Conservation (phyloP, 345 rosid genomes). For the Linum trigynum region DNA sequence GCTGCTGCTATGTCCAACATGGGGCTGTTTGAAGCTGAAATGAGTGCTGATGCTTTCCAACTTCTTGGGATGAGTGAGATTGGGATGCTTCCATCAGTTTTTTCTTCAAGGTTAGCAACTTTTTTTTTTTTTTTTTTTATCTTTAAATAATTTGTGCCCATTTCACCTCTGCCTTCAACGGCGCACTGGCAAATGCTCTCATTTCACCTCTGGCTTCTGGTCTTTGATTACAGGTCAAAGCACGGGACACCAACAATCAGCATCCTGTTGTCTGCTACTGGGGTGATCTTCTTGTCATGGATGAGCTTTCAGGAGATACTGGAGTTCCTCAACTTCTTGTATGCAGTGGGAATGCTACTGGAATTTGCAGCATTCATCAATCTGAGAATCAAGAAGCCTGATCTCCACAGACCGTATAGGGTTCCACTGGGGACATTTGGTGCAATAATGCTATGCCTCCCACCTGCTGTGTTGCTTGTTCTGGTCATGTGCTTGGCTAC, state of each 20-base stretch:
- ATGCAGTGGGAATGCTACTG: conserved; percentile 77
- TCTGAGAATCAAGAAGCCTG: conserved; percentile 63
- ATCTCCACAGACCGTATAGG: conserved; percentile 62
- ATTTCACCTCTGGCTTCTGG: background rate
- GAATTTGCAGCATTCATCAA: conserved; percentile 80
- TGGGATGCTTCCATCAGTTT: conserved; percentile 80
- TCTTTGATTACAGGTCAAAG: conserved; percentile 47
- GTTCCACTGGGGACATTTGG: conserved; percentile 68
- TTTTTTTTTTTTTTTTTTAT: background rate
- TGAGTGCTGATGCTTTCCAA: conserved; percentile 90
- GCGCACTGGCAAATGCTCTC: background rate
- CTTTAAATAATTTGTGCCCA: background rate
- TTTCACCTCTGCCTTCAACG: background rate
- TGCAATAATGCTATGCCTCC: conserved; percentile 49
- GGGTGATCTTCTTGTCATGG: conserved; percentile 85
- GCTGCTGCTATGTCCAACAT: conserved; percentile 89
- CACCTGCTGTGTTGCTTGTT: conserved; percentile 57
- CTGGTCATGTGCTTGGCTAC: conserved; percentile 82
- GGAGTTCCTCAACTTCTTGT: conserved; percentile 84
- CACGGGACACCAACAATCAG: conserved; percentile 82
- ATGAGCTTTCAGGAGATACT: conserved; percentile 87
- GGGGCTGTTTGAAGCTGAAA: conserved; percentile 95
- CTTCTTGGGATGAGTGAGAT: conserved; percentile 93
- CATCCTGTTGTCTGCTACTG: conserved; percentile 75
- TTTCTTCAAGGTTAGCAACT: conserved; percentile 47